These are phyloP conservation scores for Aphanomyces cochlioides DNA, from an alignment of 352 stramenopile species.

Conservation along the genomic window DNA sequence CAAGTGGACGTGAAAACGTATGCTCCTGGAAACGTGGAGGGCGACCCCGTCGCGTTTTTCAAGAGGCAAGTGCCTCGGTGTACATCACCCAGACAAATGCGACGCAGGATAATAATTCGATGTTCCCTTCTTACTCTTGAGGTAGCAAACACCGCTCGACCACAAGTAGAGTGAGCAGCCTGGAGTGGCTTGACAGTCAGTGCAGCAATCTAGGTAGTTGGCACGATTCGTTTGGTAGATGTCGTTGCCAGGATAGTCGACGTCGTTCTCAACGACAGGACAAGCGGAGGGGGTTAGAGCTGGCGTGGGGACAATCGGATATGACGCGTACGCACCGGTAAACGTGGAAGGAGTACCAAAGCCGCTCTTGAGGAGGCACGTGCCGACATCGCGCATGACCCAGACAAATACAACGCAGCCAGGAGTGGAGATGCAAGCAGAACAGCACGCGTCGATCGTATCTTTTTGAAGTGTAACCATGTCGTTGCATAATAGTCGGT, in stretches of 20 bases:
- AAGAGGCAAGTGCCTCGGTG: constrained; percentile 15
- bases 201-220: constrained; percentile 32
- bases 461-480: constrained; percentile 31
- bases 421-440: constrained; percentile 28
- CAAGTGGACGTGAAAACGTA: background rate
- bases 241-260: constrained; percentile 39
- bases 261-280: constrained; percentile 24
- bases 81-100: constrained; percentile 15
- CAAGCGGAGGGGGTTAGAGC: too few species aligned
- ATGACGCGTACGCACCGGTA: constrained; percentile 5
- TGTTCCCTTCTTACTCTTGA: constrained; percentile 6
- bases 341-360: background rate
- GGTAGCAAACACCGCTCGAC: constrained; percentile 13
- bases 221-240: constrained; percentile 30
- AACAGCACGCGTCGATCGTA: constrained; percentile 31
- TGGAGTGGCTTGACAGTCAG: constrained; percentile 30
- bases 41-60: background rate
- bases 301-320: constrained; percentile 31
- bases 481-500: constrained; percentile 39
- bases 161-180: constrained; percentile 21
- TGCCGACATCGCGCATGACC: constrained; percentile 10
- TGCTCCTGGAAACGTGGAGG: constrained; percentile 4
- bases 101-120: background rate
- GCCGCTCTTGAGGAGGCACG: constrained; percentile 23
- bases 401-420: constrained; percentile 25